Base-by-base conservation (phyloP, 2,329 filamentous ascomycete genomes). In the Cyphellophora attinorum region DNA sequence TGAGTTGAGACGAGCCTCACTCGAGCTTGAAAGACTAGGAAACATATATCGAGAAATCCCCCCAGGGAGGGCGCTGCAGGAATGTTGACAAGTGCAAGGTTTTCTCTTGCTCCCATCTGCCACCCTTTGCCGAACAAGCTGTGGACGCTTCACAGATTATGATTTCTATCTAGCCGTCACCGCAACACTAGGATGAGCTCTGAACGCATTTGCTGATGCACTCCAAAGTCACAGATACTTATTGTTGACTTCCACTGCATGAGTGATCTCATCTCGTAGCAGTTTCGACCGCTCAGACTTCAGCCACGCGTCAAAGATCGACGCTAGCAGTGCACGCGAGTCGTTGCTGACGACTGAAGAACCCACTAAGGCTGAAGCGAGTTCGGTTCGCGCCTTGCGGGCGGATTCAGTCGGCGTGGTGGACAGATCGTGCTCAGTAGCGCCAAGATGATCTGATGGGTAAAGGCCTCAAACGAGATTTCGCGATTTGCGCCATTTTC, bases 281-380 rank as follows among this genome's bases (percentile, higher is more conserved):
- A 52, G 47, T 18, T 49, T 53, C 32, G 61, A 62, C 50, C 62
- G 47, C 44, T 66, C 63, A 27, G 44, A 44, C 12, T 48, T 46
- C 30, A 54, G 48, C 63, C 63, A 66, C 15, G 35, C 32, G 34
- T 45, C 42, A 19, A 62, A 38, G 40, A 47, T 43, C 34, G 38
- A 31, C 29, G 36, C 40, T 35, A 47, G 31, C 6, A 33, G 29
- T 31, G 31, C 39, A 15, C 33, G 38, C n/a, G 29, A 31, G 6
- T 13, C 23, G 19, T 8, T 25, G 21, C 8, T 25, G 8, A 25
- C 8, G n/a, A n/a, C n/a, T 8, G 21, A n/a, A 11, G 13, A 16
- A 31, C 40, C 31, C 15, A 40, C 38, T 15, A 49, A 18, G 27
- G 36, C 39, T 27, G 35, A 19, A 4, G 39, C 41, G 11, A 46